phyloP scores from a whole-genome alignment of 2,329 filamentous ascomycete genomes.

The Chaetomium olivaceum region DNA sequence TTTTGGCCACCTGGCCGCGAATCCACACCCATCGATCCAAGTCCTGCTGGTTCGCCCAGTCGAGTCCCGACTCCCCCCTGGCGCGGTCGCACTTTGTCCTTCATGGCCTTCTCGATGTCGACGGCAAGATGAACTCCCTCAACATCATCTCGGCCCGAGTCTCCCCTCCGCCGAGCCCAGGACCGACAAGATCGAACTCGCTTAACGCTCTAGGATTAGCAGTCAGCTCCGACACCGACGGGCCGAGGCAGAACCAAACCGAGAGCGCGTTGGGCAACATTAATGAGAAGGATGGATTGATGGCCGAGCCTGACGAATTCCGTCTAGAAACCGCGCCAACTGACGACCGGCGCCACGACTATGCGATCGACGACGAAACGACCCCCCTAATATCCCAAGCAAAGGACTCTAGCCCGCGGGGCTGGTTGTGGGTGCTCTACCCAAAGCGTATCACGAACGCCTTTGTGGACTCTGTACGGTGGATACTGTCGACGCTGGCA shows the following conservation, averaged over 20 bases:
- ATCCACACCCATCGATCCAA: neutral
- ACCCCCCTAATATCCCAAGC: conserved; percentile 61
- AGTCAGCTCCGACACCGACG: conserved; percentile 47
- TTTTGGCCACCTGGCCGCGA: conserved; percentile 17
- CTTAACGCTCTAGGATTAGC: conserved; percentile 54
- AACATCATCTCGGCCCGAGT: conserved; percentile 89
- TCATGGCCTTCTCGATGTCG: conserved; percentile 56
- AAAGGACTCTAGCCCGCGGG: conserved; percentile 41
- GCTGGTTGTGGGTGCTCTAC: conserved; percentile 55
- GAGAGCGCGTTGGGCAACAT: conserved; percentile 34
- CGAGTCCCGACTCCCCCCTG: conserved; percentile 3
- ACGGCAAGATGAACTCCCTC: conserved; percentile 87
- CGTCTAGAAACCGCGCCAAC: conserved; percentile 36
- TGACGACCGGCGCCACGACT: conserved; percentile 28
- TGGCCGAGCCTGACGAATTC: conserved; percentile 40
- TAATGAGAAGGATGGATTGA: conserved; percentile 37
- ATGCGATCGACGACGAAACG: conserved; percentile 61
- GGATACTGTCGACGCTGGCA: conserved; percentile 75
- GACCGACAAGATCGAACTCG: conserved; percentile 62
- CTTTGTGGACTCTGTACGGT: conserved; percentile 73
- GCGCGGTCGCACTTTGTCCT: conserved; percentile 30
- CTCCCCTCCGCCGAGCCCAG: conserved; percentile 59
- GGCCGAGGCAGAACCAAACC: conserved; percentile 29
- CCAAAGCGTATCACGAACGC: conserved; percentile 70
- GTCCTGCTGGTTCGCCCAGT: neutral